Percentiles rank a stretch among this genome's conserved stretches.
Evolutionary conservation across 352 stramenopile genomes (phyloP).

Genomic region (Phytophthora litchii): DNA sequence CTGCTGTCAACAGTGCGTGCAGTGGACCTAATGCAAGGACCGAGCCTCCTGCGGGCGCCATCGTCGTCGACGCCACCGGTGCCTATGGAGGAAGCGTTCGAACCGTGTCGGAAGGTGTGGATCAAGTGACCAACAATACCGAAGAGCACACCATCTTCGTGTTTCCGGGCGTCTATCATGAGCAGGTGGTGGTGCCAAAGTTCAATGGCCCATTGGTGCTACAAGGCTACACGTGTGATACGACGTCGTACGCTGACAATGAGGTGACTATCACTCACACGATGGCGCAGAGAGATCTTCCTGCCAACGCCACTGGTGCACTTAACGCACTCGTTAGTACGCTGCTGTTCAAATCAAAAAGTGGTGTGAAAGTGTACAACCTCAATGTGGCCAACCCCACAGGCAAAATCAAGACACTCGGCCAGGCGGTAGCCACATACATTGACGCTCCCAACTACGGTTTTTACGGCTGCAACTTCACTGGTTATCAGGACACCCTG

Average conservation of each 20-base stretch:
- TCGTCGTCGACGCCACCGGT: constrained; percentile 18
- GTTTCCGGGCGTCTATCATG: constrained; percentile 19
- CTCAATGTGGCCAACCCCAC: constrained; percentile 22
- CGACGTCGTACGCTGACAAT: constrained; percentile 17
- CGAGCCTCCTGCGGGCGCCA: constrained; percentile 3
- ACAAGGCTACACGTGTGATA: constrained; percentile 28
- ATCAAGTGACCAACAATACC: constrained; percentile 4
- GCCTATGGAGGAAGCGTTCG: constrained; percentile 4
- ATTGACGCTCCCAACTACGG: constrained; percentile 8
- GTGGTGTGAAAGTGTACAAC: constrained; percentile 22
- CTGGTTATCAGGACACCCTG: constrained; percentile 24
- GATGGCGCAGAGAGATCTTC: constrained; percentile 12
- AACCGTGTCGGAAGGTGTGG: constrained; percentile 12
- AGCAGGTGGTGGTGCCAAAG: constrained; percentile 17
- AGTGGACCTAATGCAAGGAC: constrained; percentile 14
- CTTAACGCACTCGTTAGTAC: constrained; percentile 14
- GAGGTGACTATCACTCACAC: constrained; percentile 16
- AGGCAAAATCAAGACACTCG: constrained; percentile 1
- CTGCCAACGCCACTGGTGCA: background rate
- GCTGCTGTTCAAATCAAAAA: constrained; percentile 7
- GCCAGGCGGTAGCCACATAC: constrained; percentile 12
- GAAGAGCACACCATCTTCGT: constrained; percentile 22
- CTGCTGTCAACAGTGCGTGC: background rate
- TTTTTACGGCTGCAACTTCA: constrained; percentile 23
- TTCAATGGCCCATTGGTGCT: constrained; percentile 11